Base-by-base conservation (phyloP, 1,139 yeast genomes). In the Hyphopichia fennica region DNA sequence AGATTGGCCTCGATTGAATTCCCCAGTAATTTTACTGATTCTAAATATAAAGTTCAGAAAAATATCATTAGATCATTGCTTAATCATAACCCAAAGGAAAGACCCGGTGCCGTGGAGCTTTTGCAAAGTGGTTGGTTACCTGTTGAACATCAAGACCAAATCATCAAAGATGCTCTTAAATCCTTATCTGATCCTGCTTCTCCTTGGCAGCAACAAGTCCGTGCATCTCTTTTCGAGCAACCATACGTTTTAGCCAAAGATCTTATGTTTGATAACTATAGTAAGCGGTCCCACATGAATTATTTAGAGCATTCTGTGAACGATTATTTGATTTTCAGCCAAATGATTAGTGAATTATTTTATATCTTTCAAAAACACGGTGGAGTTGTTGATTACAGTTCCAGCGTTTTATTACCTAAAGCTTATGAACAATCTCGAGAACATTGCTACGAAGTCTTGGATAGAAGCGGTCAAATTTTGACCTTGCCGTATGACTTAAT, bases 151-250 rank as follows among this genome's bases (percentile, higher is more conserved):
- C 95, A 91, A 53, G 98, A 93, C 56, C 89, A 87, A 56, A 79
- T 89, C 10, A 86, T 93, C 45, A 85, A 87, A 54, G 96, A 90
- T 56, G 96, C 96, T 0, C 68, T 95, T 47, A 82, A 83, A 48
- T 87, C 93, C 27, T 67, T 93, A 47, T 87, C 95, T 1, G 93
- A 89, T 57, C 95, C 96, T 0, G 84, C 95, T 0, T 88, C 96
- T 0, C 93, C 96, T 0, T 89, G 96, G 96, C 93, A 91, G 52
- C 88, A 83, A 49, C 96, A 89, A 61, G 96, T 93, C 0, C 77
- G 96, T 56, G 87, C 84, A 46, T 85, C 95, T 0, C 65, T 93
- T 34, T 93, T 93, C 58, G 75, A 85, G 22, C 95, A 88, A 50
- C 90, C 96, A 0, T 84, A 88, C 51, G 84, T 84, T 61, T 71